These are phyloP conservation scores for Claviceps humidiphila DNA, from an alignment of 2,329 filamentous ascomycete species.

Conservation along the genomic window DNA sequence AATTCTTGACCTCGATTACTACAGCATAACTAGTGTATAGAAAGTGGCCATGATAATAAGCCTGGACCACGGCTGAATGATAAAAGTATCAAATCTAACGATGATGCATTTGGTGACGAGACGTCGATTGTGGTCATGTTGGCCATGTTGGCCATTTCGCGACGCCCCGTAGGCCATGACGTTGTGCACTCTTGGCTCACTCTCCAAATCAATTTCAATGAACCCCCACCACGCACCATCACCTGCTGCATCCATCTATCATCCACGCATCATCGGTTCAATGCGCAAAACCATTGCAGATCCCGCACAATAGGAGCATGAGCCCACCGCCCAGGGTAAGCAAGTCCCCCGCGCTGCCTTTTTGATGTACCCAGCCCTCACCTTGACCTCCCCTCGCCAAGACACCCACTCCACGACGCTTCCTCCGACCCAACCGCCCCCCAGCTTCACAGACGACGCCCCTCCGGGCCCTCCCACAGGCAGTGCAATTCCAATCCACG, in stretches of 20 bases:
- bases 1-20: neutral
- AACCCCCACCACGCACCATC: neutral
- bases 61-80: neutral
- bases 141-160: too few relatives aligned
- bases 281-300: too few relatives aligned
- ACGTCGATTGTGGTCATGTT: too few relatives aligned
- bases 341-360: neutral
- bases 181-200: too few relatives aligned
- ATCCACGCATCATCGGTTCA: neutral
- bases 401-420: conserved; percentile 27
- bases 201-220: too few relatives aligned
- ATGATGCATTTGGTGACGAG: neutral
- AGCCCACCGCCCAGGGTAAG: conserved; percentile 3
- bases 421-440: conserved; percentile 20
- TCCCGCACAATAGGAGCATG: neutral
- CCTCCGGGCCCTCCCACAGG: conserved; percentile 16
- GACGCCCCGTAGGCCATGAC: too few relatives aligned
- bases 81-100: neutral
- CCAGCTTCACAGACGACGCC: conserved; percentile 6
- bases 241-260: neutral
- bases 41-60: neutral
- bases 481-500: conserved; percentile 23
- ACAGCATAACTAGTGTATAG: neutral
- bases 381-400: conserved; percentile 7
- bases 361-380: too few relatives aligned